Evolutionary conservation across 495 filamentous ascomycete genomes (phyloP), one percentile per base, ranked within the genome.

Genomic region (Apodospora peruviana): DNA sequence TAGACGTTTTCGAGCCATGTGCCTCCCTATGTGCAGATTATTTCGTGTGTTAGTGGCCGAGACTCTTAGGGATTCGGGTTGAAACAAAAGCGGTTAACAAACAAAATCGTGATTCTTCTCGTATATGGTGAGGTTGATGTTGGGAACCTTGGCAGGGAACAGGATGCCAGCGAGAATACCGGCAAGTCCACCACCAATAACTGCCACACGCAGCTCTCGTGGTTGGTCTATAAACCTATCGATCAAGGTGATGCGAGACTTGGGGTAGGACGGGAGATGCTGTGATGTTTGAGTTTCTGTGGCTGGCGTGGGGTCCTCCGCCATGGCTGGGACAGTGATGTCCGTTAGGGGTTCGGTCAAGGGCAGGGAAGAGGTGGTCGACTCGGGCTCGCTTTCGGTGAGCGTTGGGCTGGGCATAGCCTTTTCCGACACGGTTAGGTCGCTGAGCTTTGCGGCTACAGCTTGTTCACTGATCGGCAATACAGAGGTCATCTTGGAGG

Each of bases 1-100:
- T 89, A 88, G 49, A 72, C 69, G 45, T 88, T 87, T 61, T 86
- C 83, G 37, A 78, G 80, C 84, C 85, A 90, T 1, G 84, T 85
- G 0, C 86, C 85, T 25, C 83, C 81, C 66, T 66, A 25, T 14
- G 21, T n/a, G 24, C 7, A 14, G 27, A 7, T 32, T 17, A 2
- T 35, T 11, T 21, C 2, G 4, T 22, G 3, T 12, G 25, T 65
- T 47, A 59, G 55, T 1, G 9, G 37, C 2, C 18, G n/a, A n/a
- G n/a, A n/a, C n/a, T n/a, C n/a, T n/a, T n/a, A n/a, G n/a, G n/a
- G n/a, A n/a, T n/a, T n/a, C n/a, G n/a, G n/a, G 14, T 18, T 21
- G 34, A 20, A 34, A 27, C 11, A 9, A 34, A 2, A 14, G 5
- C 21, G 8, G 14, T 16, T 14, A 32, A 56, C 65, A 57, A 38